These are phyloP conservation scores for Erodium maritimum DNA, from an alignment of 345 rosid genomes.

Conservation along the genomic window DNA sequence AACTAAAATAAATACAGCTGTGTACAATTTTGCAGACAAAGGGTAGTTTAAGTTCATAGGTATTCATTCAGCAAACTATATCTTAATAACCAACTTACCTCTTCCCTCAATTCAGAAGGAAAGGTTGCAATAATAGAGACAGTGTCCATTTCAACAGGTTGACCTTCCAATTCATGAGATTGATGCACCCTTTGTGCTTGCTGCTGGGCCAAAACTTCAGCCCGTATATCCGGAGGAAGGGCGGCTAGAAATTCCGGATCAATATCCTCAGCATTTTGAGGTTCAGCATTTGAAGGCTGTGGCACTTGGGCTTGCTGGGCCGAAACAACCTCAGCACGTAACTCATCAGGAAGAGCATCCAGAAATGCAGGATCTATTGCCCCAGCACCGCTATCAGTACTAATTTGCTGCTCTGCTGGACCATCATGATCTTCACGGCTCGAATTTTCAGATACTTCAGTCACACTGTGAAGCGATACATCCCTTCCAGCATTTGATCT, in stretches of 20 bases:
- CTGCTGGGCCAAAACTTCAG: constrained; percentile 91
- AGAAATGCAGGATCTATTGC: constrained; percentile 93
- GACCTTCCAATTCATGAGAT: constrained; percentile 96
- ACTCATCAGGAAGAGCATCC: constrained; percentile 94
- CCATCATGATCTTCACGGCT: constrained; percentile 78
- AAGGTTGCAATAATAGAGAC: constrained; percentile 96
- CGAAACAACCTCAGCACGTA: constrained; percentile 93
- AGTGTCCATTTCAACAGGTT: constrained; percentile 99
- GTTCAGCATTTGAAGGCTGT: constrained; percentile 60
- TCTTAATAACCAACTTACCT: constrained; percentile 33
- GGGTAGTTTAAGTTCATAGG: no score
- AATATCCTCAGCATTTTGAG: constrained; percentile 70
- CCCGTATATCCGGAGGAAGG: constrained; percentile 91
- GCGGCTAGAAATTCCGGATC: constrained; percentile 99
- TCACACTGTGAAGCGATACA: constrained; percentile 71
- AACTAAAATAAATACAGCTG: no score
- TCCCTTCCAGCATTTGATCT: constrained; percentile 63
- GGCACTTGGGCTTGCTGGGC: constrained; percentile 79
- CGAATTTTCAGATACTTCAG: constrained; percentile 89
- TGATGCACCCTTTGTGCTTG: constrained; percentile 87
- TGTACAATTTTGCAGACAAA: no score
- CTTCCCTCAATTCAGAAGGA: constrained; percentile 94
- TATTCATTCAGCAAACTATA: constrained; percentile 7
- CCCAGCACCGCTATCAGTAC: constrained; percentile 51
- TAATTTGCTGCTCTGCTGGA: constrained; percentile 54